Evolutionary conservation across 352 stramenopile species (phyloP).

Genomic region (Globisporangium recalcitrans): DNA sequence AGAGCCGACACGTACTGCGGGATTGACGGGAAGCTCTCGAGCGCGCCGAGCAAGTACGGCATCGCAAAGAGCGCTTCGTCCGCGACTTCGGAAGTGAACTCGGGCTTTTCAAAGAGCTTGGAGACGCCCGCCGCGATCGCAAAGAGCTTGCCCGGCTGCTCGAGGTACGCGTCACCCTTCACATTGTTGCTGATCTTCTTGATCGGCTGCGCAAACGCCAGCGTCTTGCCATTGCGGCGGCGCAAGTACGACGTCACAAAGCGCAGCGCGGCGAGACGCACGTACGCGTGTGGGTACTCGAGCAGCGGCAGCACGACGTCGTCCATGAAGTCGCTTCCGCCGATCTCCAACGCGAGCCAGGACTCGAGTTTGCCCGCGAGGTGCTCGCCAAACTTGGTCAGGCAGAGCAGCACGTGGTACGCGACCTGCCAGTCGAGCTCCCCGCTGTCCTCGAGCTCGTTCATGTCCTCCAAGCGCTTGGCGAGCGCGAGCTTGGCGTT

Average conservation of each 20-base stretch:
- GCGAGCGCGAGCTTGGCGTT: conserved; percentile 34
- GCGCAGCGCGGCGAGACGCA: conserved; percentile 54
- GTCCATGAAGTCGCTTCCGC: conserved; percentile 35
- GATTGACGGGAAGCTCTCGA: conserved; percentile 47
- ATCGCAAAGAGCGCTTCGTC: conserved; percentile 55
- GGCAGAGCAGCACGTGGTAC: conserved; percentile 53
- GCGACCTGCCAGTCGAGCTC: conserved; percentile 57
- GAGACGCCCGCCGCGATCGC: conserved; percentile 44
- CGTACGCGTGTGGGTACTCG: conserved; percentile 71
- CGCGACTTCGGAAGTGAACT: conserved; percentile 45
- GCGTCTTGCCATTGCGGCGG: conserved; percentile 37
- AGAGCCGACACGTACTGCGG: conserved; percentile 43
- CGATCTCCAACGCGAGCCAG: conserved; percentile 36
- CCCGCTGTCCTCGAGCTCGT: conserved; percentile 35
- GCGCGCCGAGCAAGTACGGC: conserved; percentile 53
- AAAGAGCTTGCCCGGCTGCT: conserved; percentile 55
- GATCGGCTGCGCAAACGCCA: conserved; percentile 30
- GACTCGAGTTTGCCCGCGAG: conserved; percentile 54
- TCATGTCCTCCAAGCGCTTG: conserved; percentile 29
- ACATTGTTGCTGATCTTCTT: conserved; percentile 30
- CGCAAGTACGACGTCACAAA: conserved; percentile 67
- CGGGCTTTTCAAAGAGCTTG: conserved; percentile 64
- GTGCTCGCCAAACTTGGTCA: conserved; percentile 64
- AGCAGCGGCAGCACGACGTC: conserved; percentile 48
- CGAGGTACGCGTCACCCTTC: conserved; percentile 43